Evolutionary conservation across 169 alveolate genomes (phyloP), one percentile per base, ranked within the genome.

Genomic region (Eimeria maxima): DNA sequence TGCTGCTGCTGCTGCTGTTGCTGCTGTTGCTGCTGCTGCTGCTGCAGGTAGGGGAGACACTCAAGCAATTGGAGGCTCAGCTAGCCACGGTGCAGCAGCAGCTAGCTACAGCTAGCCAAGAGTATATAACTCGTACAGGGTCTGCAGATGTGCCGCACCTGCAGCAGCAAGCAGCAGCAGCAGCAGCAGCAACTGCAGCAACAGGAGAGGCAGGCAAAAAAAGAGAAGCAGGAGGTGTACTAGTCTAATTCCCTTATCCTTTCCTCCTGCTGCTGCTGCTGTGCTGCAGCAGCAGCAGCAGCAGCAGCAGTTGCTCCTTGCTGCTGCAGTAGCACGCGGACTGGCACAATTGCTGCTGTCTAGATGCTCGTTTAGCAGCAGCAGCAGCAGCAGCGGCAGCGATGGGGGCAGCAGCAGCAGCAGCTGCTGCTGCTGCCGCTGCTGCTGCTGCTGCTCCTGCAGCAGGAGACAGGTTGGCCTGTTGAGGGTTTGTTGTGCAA

Each of bases 11-110:
- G 33, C 74, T 65, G 74, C 74, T n/a, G 74, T n/a, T 65, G 74
- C 74, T 65, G 74, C 74, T 65, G 74, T n/a, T 65, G 74, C 74
- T 65, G 74, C 74, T 65, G 74, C 74, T 65, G 74, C 74, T 65
- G 74, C 24, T 65, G 74, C 74, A 65, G 74, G 74, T 65, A n/a
- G 74, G 42, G n/a, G 74, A 65, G 74, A n/a, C 74, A 5, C n/a
- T 65, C 29, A 65, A 65, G 74, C 7, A 65, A 10, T n/a, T 65
- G 24, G 74, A 65, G 74, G 24, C 29, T 10, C 74, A 65, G 74
- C 74, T 65, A 65, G 74, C 74, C 24, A 65, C n/a, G 6, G 24
- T 65, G 24, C 74, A 65, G 74, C 33, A 16, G 74, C 74, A 65
- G 74, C 74, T 65, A 65, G 74, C 74, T 65, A n/a, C 74, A 65